These are phyloP conservation scores for Penicillium polonicum DNA, from an alignment of 2,329 filamentous ascomycete genomes.

Conservation along the genomic window DNA sequence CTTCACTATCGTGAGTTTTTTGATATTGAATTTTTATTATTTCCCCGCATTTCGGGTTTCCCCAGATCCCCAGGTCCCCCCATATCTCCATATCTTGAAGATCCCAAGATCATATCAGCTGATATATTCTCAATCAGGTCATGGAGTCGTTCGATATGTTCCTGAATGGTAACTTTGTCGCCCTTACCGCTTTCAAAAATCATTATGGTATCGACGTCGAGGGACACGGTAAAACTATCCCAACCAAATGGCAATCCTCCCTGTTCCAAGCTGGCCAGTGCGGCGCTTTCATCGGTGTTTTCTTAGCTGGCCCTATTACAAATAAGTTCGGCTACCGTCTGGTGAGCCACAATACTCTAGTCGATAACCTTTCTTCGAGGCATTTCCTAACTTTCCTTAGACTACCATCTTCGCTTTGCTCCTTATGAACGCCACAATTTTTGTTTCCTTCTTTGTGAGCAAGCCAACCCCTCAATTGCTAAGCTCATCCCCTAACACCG, in stretches of 20 bases:
- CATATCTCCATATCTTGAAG: not conserved
- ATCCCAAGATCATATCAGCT: not conserved
- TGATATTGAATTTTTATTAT: no score
- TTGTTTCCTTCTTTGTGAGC: conserved; percentile 58
- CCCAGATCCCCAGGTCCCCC: not conserved
- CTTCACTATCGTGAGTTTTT: conserved; percentile 49
- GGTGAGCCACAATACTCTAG: conserved; percentile 10
- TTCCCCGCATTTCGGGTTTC: not conserved
- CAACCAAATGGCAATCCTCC: conserved; percentile 42
- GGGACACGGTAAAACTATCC: conserved; percentile 29
- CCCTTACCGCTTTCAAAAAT: conserved; percentile 40
- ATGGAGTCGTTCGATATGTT: conserved; percentile 55
- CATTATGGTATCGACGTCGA: conserved; percentile 38
- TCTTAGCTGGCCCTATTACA: conserved; percentile 61
- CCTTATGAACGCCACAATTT: conserved; percentile 59
- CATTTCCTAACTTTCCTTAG: no score
- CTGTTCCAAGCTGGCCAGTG: conserved; percentile 52
- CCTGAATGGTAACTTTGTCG: conserved; percentile 50
- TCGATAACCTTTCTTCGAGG: no score
- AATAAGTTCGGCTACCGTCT: conserved; percentile 60
- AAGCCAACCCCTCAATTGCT: rapidly evolving
- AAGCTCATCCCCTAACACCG: conserved; percentile 1
- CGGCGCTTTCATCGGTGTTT: conserved; percentile 61
- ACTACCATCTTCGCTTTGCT: conserved; percentile 57
- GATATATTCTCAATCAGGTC: conserved; percentile 35